Conservation (phyloP, 2,329 filamentous ascomycete genomes). For the Fusarium sororula region DNA sequence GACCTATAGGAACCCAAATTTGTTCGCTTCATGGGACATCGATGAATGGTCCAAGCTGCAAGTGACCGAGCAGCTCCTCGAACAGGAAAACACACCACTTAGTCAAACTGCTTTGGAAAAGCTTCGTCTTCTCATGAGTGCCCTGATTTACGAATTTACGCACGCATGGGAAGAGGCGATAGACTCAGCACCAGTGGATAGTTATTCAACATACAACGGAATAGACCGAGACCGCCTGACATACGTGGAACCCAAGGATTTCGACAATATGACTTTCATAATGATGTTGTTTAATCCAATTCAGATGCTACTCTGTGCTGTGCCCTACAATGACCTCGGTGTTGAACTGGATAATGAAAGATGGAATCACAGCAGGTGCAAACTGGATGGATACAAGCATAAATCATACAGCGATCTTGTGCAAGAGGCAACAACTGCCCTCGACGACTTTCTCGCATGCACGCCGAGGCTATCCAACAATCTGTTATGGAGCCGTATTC, state of each 20-base stretch:
- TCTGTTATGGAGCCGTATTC: slow-evolving; percentile 9
- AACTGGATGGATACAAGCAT: background rate
- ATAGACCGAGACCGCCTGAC: slow-evolving; percentile 50
- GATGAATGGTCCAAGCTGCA: slow-evolving; percentile 48
- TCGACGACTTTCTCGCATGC: slow-evolving; percentile 17
- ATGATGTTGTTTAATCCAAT: slow-evolving; percentile 21
- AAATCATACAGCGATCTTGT: background rate
- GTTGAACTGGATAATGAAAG: slow-evolving; percentile 14
- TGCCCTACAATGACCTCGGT: slow-evolving; percentile 48
- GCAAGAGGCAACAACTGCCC: background rate
- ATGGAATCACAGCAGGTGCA: slow-evolving; percentile 5
- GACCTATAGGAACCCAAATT: slow-evolving; percentile 48
- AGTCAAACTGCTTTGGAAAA: slow-evolving; percentile 17
- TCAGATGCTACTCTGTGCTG: slow-evolving; percentile 45
- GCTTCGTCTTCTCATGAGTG: slow-evolving; percentile 37
- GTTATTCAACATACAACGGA: background rate
- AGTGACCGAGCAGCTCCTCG: slow-evolving; percentile 41
- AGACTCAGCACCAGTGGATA: background rate
- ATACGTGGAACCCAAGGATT: slow-evolving; percentile 49
- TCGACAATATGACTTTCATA: slow-evolving; percentile 14
- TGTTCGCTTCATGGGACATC: slow-evolving; percentile 35
- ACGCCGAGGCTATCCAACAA: background rate
- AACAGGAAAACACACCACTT: background rate
- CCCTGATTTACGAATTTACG: slow-evolving; percentile 28
- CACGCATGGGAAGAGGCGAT: slow-evolving; percentile 21